Percentiles rank a stretch among this genome's conserved stretches.
phyloP scores from a whole-genome alignment of 768 basidiomycete genomes.

The Podaxis carcinomalis region DNA sequence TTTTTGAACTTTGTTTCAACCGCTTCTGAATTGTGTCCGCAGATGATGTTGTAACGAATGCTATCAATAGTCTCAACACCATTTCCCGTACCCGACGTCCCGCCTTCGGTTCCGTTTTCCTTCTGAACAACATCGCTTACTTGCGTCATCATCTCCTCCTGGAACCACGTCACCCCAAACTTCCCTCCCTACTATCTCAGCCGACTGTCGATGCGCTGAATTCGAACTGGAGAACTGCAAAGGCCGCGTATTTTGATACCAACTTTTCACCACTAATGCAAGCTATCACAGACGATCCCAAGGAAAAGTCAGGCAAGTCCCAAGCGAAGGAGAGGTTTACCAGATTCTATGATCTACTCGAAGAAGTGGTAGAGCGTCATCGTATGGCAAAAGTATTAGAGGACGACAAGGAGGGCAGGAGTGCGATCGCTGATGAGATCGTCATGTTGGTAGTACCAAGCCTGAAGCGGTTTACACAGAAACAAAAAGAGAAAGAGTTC shows the following conservation, averaged over 20 bases:
- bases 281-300: conserved; percentile 56
- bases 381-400: conserved; percentile 63
- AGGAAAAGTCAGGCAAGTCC: conserved; percentile 50
- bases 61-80: conserved; percentile 54
- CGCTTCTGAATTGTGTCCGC: neutral
- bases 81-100: conserved; percentile 60
- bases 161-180: conserved; percentile 40
- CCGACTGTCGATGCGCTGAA: conserved; percentile 59
- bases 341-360: conserved; percentile 74
- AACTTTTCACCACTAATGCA: conserved; percentile 81
- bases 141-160: conserved; percentile 56
- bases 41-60: conserved; percentile 76
- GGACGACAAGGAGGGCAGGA: conserved; percentile 60
- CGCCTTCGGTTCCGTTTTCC: conserved; percentile 68
- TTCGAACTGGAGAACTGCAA: conserved; percentile 73
- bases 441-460: conserved; percentile 74
- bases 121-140: conserved; percentile 77
- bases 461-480: conserved; percentile 70
- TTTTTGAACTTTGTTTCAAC: neutral
- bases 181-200: conserved; percentile 52
- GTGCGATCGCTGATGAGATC: conserved; percentile 64
- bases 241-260: conserved; percentile 79
- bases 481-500: conserved; percentile 76
- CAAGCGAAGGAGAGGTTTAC: conserved; percentile 81
- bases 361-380: conserved; percentile 78